Evolutionary conservation across 345 rosid species (phyloP).

Genomic region (Adansonia digitata): DNA sequence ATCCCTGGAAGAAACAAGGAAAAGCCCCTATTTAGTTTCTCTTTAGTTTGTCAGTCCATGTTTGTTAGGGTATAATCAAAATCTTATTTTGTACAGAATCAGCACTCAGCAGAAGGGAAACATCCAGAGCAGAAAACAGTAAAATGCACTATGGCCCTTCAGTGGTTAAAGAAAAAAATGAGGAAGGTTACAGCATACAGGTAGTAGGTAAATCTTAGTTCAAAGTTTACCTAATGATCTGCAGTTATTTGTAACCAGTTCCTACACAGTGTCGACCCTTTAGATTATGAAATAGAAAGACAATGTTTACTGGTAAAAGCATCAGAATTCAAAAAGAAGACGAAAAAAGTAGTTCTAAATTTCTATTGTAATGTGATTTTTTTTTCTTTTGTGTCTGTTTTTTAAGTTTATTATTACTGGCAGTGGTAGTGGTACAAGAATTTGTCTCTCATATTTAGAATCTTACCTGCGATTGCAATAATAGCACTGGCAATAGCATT

Average conservation of each 20-base stretch:
- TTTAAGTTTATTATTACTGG: no score
- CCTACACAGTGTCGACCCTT: not conserved
- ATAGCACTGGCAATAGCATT: not conserved
- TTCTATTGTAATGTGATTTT: not conserved
- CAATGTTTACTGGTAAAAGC: no score
- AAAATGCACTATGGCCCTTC: constrained; percentile 1
- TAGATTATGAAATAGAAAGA: no score
- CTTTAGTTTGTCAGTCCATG: not conserved
- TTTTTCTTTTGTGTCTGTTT: not conserved
- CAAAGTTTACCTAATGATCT: not conserved
- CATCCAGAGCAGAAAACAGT: not conserved
- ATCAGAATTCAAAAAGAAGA: no score
- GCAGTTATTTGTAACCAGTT: constrained; percentile 10
- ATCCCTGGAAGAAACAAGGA: constrained; percentile 30
- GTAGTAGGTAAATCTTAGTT: not conserved
- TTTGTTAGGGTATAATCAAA: constrained; percentile 24
- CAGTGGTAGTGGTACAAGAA: not conserved
- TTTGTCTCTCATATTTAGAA: constrained; percentile 11
- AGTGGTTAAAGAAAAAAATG: not conserved
- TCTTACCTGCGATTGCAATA: not conserved
- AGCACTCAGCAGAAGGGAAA: constrained; percentile 12
- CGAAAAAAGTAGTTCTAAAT: not conserved
- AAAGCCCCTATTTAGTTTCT: constrained; percentile 20
- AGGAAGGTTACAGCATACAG: not conserved
- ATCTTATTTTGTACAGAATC: constrained; percentile 25